Conservation (phyloP, 805 yeast species). For the Isabelozyma gotoi region DNA sequence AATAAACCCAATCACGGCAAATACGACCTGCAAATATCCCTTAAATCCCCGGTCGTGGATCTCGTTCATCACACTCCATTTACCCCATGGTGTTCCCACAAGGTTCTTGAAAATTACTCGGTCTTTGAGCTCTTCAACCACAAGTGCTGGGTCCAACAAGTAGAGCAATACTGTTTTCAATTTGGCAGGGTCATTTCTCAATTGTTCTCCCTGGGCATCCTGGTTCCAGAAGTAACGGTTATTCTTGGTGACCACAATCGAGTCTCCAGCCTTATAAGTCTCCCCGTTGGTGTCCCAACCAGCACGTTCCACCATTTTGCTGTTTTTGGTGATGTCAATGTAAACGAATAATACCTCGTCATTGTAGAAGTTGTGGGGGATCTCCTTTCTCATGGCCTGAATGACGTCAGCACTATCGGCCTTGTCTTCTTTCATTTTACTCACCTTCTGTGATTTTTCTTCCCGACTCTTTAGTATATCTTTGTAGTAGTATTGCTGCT, state of each 20-base stretch:
- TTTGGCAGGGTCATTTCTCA: slow-evolving; percentile 33
- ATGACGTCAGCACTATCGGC: slow-evolving; percentile 46
- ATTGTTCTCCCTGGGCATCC: slow-evolving; percentile 33
- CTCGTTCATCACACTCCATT: slow-evolving; percentile 37
- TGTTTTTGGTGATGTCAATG: slow-evolving; percentile 46
- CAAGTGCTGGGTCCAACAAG: slow-evolving; percentile 33
- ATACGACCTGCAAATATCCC: slow-evolving; percentile 35
- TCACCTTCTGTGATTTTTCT: slow-evolving; percentile 44
- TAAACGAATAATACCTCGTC: slow-evolving; percentile 46
- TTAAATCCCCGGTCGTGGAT: slow-evolving; percentile 44
- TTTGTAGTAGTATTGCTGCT: slow-evolving; percentile 41
- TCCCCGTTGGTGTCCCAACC: slow-evolving; percentile 40
- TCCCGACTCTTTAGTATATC: slow-evolving; percentile 23
- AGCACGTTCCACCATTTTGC: slow-evolving; percentile 19
- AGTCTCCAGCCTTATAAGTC: slow-evolving; percentile 52
- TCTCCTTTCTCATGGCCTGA: slow-evolving; percentile 47
- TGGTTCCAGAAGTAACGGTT: slow-evolving; percentile 30
- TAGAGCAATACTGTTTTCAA: slow-evolving; percentile 37
- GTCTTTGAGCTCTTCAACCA: slow-evolving; percentile 10
- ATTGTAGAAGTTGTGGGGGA: slow-evolving; percentile 47
- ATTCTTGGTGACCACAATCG: slow-evolving; percentile 51
- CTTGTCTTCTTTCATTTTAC: slow-evolving; percentile 35
- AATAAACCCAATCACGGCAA: slow-evolving; percentile 5
- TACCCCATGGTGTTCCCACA: slow-evolving; percentile 45
- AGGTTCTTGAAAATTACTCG: slow-evolving; percentile 12